Conservation (phyloP, 495 filamentous ascomycete species). For the Penicillium taxi region DNA sequence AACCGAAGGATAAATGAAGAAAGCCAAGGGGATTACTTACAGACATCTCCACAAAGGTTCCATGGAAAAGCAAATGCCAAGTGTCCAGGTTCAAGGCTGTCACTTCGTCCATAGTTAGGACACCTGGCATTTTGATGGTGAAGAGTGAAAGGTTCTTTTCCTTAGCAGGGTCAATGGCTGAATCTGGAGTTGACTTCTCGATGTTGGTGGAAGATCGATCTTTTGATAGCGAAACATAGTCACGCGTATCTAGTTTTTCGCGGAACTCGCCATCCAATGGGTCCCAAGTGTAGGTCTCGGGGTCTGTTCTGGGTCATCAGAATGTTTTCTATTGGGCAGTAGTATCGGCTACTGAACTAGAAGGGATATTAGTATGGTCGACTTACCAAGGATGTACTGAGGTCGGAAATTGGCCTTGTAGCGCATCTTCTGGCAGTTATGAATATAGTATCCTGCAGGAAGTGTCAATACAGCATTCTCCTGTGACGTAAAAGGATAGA, state of each 20-base stretch:
- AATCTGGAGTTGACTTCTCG: conserved; percentile 7
- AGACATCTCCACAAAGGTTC: conserved; percentile 37
- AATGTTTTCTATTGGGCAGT: neutral
- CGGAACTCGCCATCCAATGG: conserved; percentile 59
- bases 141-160: conserved; percentile 54
- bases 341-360: neutral
- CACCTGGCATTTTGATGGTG: conserved; percentile 65
- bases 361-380: neutral
- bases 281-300: conserved; percentile 68
- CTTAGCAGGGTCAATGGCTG: conserved; percentile 26
- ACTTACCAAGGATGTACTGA: conserved; percentile 64
- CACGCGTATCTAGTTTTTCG: conserved; percentile 52
- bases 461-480: neutral
- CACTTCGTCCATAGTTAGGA: conserved; percentile 58
- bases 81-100: conserved; percentile 53
- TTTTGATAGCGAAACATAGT: conserved; percentile 61
- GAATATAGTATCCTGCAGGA: conserved; percentile 57
- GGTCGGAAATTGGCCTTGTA: conserved; percentile 89
- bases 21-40: conserved; percentile 18
- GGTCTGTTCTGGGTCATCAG: conserved; percentile 42
- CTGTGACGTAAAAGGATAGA: neutral
- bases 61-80: conserved; percentile 40
- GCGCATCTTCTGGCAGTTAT: conserved; percentile 66
- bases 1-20: conserved; percentile 12
- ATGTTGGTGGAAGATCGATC: conserved; percentile 25